These are phyloP conservation scores for Phytopythium helicoides DNA, from an alignment of 352 stramenopile genomes.

Conservation along the genomic window DNA sequence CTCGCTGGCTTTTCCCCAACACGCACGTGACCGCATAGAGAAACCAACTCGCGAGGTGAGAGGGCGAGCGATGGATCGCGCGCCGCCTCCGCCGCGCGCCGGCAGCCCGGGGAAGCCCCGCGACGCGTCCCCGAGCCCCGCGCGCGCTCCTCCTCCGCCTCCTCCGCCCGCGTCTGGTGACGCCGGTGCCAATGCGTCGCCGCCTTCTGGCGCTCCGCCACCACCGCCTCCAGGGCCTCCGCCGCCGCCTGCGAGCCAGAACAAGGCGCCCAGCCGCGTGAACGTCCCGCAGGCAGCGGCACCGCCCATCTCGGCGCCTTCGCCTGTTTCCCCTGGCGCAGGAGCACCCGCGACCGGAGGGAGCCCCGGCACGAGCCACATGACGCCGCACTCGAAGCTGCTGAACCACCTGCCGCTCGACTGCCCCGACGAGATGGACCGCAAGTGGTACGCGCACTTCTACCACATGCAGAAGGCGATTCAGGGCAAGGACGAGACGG, in stretches of 20 bases:
- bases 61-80: background rate
- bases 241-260: background rate
- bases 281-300: background rate
- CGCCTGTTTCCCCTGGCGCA: slow-evolving; percentile 15
- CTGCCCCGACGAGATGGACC: slow-evolving; percentile 69
- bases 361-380: slow-evolving; percentile 12
- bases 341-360: slow-evolving; percentile 14
- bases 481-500: slow-evolving; percentile 62
- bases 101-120: background rate
- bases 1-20: too few relatives aligned
- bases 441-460: slow-evolving; percentile 86
- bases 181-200: too few relatives aligned
- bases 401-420: slow-evolving; percentile 75
- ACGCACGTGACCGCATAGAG: background rate
- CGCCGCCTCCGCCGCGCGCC: background rate
- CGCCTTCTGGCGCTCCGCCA: background rate
- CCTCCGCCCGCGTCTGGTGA: too few relatives aligned
- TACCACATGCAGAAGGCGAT: slow-evolving; percentile 86
- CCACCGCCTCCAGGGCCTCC: slow-evolving; percentile 1
- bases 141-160: too few relatives aligned
- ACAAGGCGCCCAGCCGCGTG: background rate
- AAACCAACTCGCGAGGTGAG: background rate
- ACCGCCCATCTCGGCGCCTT: background rate
- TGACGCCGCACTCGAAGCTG: slow-evolving; percentile 65
- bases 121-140: background rate